These are phyloP conservation scores for Camelina laxa DNA, from an alignment of 345 rosid genomes.

Conservation along the genomic window DNA sequence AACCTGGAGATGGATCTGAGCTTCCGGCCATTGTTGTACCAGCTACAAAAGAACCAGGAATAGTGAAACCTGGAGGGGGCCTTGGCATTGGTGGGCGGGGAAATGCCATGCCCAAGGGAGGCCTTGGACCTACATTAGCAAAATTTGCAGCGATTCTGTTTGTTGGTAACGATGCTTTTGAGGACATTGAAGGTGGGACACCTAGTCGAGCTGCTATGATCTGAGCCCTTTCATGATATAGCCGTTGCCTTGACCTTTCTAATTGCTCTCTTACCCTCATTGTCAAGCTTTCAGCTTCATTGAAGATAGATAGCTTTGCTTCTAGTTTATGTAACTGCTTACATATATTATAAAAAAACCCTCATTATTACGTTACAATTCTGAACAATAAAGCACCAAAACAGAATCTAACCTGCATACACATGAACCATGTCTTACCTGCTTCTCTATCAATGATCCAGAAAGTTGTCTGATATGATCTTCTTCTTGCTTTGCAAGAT, in stretches of 20 bases:
- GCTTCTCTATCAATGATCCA: constrained; percentile 76
- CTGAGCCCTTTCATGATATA: constrained; percentile 89
- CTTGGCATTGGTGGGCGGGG: constrained; percentile 76
- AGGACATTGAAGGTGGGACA: constrained; percentile 62
- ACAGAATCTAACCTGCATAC: constrained; percentile 14
- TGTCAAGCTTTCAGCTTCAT: constrained; percentile 72
- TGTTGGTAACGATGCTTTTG: constrained; percentile 60
- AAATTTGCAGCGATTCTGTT: constrained; percentile 72
- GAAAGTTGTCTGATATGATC: constrained; percentile 80
- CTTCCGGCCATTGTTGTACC: constrained; percentile 56
- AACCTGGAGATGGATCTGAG: constrained; percentile 52
- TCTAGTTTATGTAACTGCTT: constrained; percentile 89
- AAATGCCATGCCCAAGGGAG: constrained; percentile 65
- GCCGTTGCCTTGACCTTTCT: constrained; percentile 88
- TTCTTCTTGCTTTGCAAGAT: constrained; percentile 85
- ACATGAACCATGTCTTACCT: constrained; percentile 53
- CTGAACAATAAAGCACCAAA: constrained; percentile 1
- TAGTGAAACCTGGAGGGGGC: constrained; percentile 54
- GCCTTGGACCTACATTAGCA: constrained; percentile 67
- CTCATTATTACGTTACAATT: constrained; percentile 6
- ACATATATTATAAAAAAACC: background rate
- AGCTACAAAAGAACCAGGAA: constrained; percentile 55
- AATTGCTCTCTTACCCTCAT: constrained; percentile 81
- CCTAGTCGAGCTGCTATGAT: constrained; percentile 93
- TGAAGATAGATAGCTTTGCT: constrained; percentile 76